Evolutionary conservation across 2,329 filamentous ascomycete genomes (phyloP).

Genomic region (Celoporthe dispersa): DNA sequence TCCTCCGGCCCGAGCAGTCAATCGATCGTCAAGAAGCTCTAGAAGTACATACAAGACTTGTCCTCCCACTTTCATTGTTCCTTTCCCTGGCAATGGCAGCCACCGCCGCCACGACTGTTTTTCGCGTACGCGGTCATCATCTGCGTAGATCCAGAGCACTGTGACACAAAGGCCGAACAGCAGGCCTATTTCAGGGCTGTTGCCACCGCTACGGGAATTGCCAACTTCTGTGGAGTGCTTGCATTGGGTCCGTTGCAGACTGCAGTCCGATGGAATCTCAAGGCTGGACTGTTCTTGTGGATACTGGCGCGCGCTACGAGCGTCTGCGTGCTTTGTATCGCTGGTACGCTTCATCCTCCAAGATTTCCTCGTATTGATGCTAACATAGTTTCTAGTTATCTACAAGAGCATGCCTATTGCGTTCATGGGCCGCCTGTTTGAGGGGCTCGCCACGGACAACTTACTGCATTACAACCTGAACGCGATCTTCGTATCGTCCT

Average conservation of each 20-base stretch:
- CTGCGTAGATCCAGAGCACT: neutral
- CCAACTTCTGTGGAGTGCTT: neutral
- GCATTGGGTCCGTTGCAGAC: neutral
- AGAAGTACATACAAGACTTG: too few species aligned
- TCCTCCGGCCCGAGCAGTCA: too few species aligned
- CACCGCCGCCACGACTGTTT: neutral
- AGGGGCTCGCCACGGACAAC: neutral
- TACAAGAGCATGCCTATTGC: neutral
- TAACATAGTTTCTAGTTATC: neutral
- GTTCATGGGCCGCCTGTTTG: neutral
- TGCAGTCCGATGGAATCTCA: neutral
- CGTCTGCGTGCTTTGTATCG: too few species aligned
- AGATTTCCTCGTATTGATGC: too few species aligned
- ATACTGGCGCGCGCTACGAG: constrained; percentile 3
- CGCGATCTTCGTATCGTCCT: neutral
- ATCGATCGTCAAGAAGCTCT: too few species aligned
- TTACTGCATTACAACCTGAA: constrained; percentile 3
- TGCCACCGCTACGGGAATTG: neutral
- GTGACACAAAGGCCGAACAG: neutral
- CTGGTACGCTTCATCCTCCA: too few species aligned
- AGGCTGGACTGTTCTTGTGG: neutral
- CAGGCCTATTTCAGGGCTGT: neutral
- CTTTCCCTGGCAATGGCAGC: neutral
- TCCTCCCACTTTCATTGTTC: too few species aligned
- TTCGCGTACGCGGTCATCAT: constrained; percentile 6